A percentile compares a stretch with the other conserved stretches of the same genome.
Conservation (phyloP, 75 land plant genomes). For the Sequoiadendron giganteum region DNA sequence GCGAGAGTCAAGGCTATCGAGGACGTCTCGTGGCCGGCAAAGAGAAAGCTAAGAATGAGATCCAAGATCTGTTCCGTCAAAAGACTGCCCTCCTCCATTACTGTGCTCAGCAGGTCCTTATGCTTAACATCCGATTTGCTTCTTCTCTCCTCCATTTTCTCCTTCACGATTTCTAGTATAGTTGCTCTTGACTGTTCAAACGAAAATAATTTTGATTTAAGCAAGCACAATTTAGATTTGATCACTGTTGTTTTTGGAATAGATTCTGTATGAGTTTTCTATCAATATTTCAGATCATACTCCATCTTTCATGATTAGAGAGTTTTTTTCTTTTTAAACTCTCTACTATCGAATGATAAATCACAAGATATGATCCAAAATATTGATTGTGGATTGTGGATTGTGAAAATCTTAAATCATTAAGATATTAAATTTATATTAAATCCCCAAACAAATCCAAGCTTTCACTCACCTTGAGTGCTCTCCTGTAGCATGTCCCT, state of each 20-base stretch:
- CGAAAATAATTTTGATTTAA: background rate
- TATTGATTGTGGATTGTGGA: no score
- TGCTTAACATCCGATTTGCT: background rate
- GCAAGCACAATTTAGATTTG: no score
- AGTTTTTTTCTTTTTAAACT: no score
- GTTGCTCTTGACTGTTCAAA: constrained; percentile 29
- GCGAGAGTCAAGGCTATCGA: constrained; percentile 37
- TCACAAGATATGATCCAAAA: no score
- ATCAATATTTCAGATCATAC: no score
- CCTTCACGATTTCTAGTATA: constrained; percentile 27
- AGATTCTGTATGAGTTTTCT: no score
- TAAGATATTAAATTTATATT: no score
- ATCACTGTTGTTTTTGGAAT: no score
- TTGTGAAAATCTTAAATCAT: no score
- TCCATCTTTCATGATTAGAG: no score
- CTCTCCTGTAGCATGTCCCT: constrained; percentile 40
- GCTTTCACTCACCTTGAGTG: constrained; percentile 25
- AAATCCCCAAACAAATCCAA: no score
- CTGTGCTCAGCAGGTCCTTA: constrained; percentile 52
- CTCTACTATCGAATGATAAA: no score
- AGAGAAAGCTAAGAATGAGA: constrained; percentile 34
- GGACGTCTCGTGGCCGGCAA: constrained; percentile 59
- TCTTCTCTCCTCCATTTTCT: constrained; percentile 30
- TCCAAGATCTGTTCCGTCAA: constrained; percentile 24
- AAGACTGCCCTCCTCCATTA: constrained; percentile 21